phyloP scores from a whole-genome alignment of 352 stramenopile species.

The Phytophthora citrophthora region DNA sequence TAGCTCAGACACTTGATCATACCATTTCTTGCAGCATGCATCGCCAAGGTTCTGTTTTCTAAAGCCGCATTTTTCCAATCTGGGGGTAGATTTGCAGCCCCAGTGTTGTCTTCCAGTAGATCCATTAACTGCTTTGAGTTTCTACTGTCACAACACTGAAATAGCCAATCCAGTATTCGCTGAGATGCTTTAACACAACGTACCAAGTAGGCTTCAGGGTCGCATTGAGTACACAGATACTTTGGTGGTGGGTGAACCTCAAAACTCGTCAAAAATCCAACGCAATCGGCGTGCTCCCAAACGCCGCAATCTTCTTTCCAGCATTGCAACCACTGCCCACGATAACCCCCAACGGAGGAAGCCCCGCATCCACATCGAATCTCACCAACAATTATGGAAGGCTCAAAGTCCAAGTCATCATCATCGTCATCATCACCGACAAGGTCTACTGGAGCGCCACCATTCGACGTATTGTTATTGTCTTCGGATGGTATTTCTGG shows the following conservation, averaged over 20 bases:
- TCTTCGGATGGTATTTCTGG: background rate
- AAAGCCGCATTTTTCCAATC: constrained; percentile 46
- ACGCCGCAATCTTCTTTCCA: constrained; percentile 61
- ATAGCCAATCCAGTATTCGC: constrained; percentile 61
- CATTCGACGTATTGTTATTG: background rate
- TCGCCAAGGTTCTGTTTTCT: constrained; percentile 49
- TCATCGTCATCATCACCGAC: constrained; percentile 18
- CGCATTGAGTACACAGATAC: constrained; percentile 63
- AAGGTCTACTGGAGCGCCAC: constrained; percentile 7
- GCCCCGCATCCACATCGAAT: constrained; percentile 69
- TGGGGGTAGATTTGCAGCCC: constrained; percentile 25
- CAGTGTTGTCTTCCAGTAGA: constrained; percentile 43
- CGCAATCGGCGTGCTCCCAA: constrained; percentile 81
- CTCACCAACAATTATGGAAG: constrained; percentile 39
- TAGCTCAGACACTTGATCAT: constrained; percentile 46
- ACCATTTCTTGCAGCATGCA: constrained; percentile 56
- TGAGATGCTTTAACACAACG: constrained; percentile 34
- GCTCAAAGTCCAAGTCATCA: constrained; percentile 25
- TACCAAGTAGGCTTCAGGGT: constrained; percentile 37
- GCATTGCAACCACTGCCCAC: constrained; percentile 75
- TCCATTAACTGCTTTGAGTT: constrained; percentile 61
- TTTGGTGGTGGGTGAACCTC: constrained; percentile 21
- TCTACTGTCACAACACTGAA: constrained; percentile 69
- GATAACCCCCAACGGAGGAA: constrained; percentile 53
- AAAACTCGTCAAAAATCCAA: constrained; percentile 49